These are phyloP conservation scores for Solanum pimpinellifolium DNA, from an alignment of 257 asterid genomes.

Conservation along the genomic window DNA sequence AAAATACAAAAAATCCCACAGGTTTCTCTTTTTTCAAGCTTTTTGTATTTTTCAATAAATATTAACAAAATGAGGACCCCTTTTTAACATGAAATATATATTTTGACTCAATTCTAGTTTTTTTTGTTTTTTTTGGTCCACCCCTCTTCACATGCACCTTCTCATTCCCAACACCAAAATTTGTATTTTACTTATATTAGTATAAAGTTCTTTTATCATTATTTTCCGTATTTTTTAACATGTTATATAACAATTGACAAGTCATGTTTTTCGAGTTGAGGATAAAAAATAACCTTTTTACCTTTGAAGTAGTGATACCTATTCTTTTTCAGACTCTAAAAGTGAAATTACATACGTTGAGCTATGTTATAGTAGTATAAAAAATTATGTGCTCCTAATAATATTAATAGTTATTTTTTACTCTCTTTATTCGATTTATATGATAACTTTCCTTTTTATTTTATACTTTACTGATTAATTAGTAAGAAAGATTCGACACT, in stretches of 20 bases:
- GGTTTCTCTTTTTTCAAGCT: background rate
- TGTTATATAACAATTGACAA: background rate
- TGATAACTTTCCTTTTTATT: background rate
- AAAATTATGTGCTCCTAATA: background rate
- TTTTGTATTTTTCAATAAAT: background rate
- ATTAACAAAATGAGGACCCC: background rate
- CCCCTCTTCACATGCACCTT: background rate
- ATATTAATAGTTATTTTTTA: background rate
- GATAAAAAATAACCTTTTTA: accelerated
- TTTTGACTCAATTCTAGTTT: background rate
- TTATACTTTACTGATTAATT: background rate
- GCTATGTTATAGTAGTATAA: background rate
- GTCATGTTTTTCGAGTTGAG: background rate
- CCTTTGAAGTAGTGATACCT: background rate
- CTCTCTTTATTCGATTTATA: background rate
- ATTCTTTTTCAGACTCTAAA: background rate
- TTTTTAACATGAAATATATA: background rate
- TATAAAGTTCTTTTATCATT: background rate
- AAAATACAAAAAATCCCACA: background rate
- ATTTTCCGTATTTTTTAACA: background rate
- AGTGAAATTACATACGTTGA: background rate
- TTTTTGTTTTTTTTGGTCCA: background rate
- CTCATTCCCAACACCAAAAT: background rate
- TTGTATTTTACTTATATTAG: background rate
- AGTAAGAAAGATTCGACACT: background rate